Evolutionary conservation across 73 alveolate species (phyloP).

Genomic region (Loxodes magnus): DNA sequence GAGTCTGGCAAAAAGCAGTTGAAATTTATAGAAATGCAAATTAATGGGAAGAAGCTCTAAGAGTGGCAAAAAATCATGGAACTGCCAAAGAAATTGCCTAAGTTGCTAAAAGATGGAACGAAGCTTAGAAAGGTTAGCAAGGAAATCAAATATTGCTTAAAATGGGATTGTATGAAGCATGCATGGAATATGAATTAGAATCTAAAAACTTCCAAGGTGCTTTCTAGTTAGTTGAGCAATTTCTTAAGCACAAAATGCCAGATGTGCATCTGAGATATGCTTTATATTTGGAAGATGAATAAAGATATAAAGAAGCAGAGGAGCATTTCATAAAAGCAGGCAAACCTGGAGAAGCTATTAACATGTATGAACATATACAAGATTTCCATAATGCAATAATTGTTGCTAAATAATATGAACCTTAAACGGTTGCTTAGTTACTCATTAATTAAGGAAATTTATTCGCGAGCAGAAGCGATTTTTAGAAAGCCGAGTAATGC

Average conservation of each 20-base stretch:
- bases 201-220: conserved; percentile 92
- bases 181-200: conserved; percentile 92
- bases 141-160: conserved; percentile 85
- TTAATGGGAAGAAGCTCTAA: conserved; percentile 97
- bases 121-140: conserved; percentile 89
- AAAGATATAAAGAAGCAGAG: conserved; percentile 97
- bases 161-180: conserved; percentile 95
- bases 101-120: conserved; percentile 94
- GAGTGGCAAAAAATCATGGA: conserved; percentile 98
- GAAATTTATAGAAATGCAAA: conserved; percentile 90
- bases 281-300: conserved; percentile 92
- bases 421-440: conserved; percentile 71
- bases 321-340: conserved; percentile 98
- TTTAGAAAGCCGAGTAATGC: conserved; percentile 91
- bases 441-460: conserved; percentile 86
- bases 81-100: conserved; percentile 89
- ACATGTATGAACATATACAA: conserved; percentile 92
- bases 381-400: conserved; percentile 98
- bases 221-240: conserved; percentile 84
- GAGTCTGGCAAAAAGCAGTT: conserved; percentile 93
- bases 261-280: conserved; percentile 97
- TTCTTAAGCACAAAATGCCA: conserved; percentile 88
- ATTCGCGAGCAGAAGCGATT: conserved; percentile 84
- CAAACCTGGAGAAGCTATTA: conserved; percentile 98
- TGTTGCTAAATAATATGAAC: conserved; percentile 93